These are phyloP conservation scores for Euphrasia arctica DNA, from an alignment of 305 asterid species.

Conservation along the genomic window DNA sequence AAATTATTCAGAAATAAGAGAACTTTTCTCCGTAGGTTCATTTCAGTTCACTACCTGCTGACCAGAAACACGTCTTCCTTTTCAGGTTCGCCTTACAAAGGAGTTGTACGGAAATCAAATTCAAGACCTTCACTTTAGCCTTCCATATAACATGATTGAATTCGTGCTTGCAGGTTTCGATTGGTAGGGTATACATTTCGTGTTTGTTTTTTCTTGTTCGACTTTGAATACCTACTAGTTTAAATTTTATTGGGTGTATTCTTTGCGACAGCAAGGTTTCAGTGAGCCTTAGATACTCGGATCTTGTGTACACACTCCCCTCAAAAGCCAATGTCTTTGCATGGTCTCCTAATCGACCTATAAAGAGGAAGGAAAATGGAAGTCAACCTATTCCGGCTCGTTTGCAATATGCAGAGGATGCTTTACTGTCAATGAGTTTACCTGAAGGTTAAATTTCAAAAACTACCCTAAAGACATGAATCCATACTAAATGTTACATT, in stretches of 20 bases:
- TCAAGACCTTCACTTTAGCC: conserved; percentile 84
- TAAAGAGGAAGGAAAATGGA: conserved; percentile 30
- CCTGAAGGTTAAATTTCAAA: conserved; percentile 55
- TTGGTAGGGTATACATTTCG: conserved; percentile 46
- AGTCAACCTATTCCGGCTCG: conserved; percentile 54
- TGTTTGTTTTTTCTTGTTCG: neutral
- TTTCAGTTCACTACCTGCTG: no score
- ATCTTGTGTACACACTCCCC: conserved; percentile 73
- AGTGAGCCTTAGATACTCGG: conserved; percentile 75
- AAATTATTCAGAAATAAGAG: no score
- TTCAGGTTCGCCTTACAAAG: conserved; percentile 87
- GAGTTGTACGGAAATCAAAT: conserved; percentile 97
- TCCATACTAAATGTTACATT: neutral
- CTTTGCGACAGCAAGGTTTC: conserved; percentile 66
- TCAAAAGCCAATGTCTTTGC: conserved; percentile 73
- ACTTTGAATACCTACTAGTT: conserved; percentile 1
- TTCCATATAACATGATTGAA: conserved; percentile 82
- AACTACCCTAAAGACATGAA: neutral
- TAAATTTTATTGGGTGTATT: neutral
- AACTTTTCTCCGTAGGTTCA: no score
- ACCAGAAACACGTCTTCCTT: conserved; percentile 17
- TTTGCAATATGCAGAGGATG: conserved; percentile 73
- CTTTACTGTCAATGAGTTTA: conserved; percentile 76
- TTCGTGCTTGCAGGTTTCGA: conserved; percentile 71
- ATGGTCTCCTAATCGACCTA: conserved; percentile 59